These are phyloP conservation scores for Populus euphratica DNA, from an alignment of 345 rosid species.

Conservation along the genomic window DNA sequence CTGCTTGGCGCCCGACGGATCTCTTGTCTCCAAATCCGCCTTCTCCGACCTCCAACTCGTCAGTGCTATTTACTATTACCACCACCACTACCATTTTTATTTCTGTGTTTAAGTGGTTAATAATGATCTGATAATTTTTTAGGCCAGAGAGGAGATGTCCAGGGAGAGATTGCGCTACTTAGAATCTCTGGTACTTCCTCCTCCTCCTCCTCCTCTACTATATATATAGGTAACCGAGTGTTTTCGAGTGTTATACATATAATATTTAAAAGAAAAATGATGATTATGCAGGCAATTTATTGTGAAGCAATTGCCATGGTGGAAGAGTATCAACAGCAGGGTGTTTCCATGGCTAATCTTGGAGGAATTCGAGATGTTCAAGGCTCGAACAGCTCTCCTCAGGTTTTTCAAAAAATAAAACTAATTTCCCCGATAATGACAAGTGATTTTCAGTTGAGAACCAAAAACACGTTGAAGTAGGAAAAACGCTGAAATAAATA, in stretches of 20 bases:
- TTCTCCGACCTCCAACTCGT: conserved; percentile 85
- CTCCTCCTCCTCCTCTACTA: not conserved
- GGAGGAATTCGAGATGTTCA: conserved; percentile 81
- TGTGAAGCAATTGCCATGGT: conserved; percentile 86
- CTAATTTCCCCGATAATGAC: too few relatives aligned
- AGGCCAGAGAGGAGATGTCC: conserved; percentile 97
- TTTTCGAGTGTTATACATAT: too few relatives aligned
- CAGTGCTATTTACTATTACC: conserved; percentile 8
- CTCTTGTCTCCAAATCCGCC: conserved; percentile 86
- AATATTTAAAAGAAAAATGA: too few relatives aligned
- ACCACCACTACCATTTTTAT: not conserved
- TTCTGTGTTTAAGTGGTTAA: conserved; percentile 6
- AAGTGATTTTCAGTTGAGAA: too few relatives aligned
- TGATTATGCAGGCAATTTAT: conserved; percentile 58
- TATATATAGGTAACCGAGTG: too few relatives aligned
- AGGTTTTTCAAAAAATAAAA: not conserved
- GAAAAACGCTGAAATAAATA: too few relatives aligned
- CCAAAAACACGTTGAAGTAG: too few relatives aligned
- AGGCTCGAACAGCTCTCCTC: conserved; percentile 67
- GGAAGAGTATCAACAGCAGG: conserved; percentile 95
- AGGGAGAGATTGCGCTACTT: conserved; percentile 82
- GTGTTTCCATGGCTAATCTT: conserved; percentile 57
- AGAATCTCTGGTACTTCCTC: conserved; percentile 72
- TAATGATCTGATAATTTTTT: conserved; percentile 16
- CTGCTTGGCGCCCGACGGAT: conserved; percentile 91